Evolutionary conservation across 2,329 filamentous ascomycete genomes (phyloP).

Genomic region (Shiraia bambusicola): DNA sequence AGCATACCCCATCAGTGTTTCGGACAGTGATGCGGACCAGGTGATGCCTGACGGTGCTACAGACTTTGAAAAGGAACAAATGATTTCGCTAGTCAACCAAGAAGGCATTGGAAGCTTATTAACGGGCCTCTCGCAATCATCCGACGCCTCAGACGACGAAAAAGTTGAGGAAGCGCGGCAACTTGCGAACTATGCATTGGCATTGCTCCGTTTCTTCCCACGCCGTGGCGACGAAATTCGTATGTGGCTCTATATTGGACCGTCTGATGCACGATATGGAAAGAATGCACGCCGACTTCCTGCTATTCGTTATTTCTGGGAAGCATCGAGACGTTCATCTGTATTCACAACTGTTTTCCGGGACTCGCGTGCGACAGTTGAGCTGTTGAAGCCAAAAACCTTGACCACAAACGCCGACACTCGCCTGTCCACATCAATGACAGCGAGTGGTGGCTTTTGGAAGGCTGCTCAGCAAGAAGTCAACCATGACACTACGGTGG

Average conservation of each 20-base stretch:
- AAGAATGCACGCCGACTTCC: constrained; percentile 52
- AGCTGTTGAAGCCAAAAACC: constrained; percentile 53
- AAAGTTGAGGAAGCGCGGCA: constrained; percentile 65
- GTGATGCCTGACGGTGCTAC: constrained; percentile 35
- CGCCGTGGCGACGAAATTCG: constrained; percentile 80
- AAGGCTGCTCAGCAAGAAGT: constrained; percentile 36
- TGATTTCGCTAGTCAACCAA: constrained; percentile 72
- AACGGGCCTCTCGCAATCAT: constrained; percentile 43
- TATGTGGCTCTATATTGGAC: constrained; percentile 87
- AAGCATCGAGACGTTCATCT: constrained; percentile 59
- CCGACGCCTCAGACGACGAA: constrained; percentile 39
- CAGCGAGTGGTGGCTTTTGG: constrained; percentile 31
- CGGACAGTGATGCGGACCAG: constrained; percentile 20
- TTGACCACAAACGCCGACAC: constrained; percentile 6
- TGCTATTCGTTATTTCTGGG: constrained; percentile 84
- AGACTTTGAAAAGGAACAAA: constrained; percentile 61
- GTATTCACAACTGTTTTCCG: constrained; percentile 59
- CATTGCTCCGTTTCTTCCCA: constrained; percentile 82
- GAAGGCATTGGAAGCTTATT: constrained; percentile 69
- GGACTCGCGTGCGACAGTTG: constrained; percentile 60
- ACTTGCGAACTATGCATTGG: constrained; percentile 83
- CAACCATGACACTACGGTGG: constrained; percentile 46
- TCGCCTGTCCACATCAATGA: constrained; percentile 11
- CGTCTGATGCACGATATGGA: constrained; percentile 51
- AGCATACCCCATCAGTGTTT: constrained; percentile 27